Base-by-base conservation (phyloP, 805 yeast species). In the Saccharomycopsis sp. region DNA sequence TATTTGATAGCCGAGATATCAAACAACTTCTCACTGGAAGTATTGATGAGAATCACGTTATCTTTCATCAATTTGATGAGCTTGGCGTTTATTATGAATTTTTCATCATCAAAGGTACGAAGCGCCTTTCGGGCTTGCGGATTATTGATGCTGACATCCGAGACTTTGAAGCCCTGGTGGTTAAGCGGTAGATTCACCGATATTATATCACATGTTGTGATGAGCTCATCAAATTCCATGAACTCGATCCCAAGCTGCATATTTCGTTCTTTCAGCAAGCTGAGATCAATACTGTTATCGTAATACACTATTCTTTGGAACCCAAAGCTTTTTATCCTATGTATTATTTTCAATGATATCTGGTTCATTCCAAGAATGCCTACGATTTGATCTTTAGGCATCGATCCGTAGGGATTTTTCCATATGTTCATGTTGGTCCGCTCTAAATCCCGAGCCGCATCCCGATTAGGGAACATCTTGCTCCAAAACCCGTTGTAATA, bases 281-380 rank as follows among this genome's bases (percentile, higher is more conserved):
- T 44, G 22, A 19, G 22, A 44, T 44, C 49, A 44, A 44, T 44
- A 17, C 22, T 19, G 22, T 59, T 54, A 35, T 56, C 59, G 20
- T 19, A 47, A 35, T 59, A 59, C 8, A 59, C 29, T 1, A 59
- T 53, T 53, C 24, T 52, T 14, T 53, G 24, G 44, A 59, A 59
- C 17, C 54, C 54, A 34, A 59, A 59, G 9, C 5, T 7, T 41
- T 15, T 41, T 8, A 35, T 41, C 20, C 62, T 19, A 5, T 15
- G 7, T 8, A 54, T 53, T 2, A 59, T 24, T 8, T 56, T 56
- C 29, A 47, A 51, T 12, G 55, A 35, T 9, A 56, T 54, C 15
- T 56, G 52, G 24, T 59, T 42, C 56, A 55, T 55, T 8, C 62
- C 62, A 15, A 56, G 15, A 20, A 59, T 50, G n/a, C 62, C 62